Conservation (phyloP, 2,329 filamentous ascomycete species). For the Aspergillus aculeatus region DNA sequence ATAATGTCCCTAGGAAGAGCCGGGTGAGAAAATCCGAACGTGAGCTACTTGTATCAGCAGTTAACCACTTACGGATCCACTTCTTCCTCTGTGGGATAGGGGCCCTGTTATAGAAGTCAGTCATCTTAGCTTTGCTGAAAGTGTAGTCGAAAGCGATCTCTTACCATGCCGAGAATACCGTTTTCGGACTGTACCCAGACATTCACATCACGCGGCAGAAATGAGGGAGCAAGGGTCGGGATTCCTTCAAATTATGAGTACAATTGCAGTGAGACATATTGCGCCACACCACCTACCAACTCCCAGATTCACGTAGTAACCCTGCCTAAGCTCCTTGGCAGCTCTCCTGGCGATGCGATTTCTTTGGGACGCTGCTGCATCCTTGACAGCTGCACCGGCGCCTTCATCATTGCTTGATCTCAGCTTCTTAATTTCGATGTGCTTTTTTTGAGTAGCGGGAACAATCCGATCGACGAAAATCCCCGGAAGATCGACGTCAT, state of each 20-base stretch:
- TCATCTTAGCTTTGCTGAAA: not conserved
- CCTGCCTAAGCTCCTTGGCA: slow-evolving; percentile 73
- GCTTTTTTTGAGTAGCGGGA: slow-evolving; percentile 68
- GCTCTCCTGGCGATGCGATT: slow-evolving; percentile 71
- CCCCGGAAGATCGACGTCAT: slow-evolving; percentile 74
- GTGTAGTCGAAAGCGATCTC: not conserved
- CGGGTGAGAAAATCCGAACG: not conserved
- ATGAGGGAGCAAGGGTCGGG: slow-evolving; percentile 78
- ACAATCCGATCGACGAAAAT: slow-evolving; percentile 83
- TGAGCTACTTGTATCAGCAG: not conserved
- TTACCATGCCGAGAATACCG: slow-evolving; percentile 71
- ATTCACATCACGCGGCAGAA: slow-evolving; percentile 64
- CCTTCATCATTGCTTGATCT: slow-evolving; percentile 43
- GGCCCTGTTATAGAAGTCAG: slow-evolving; percentile 46
- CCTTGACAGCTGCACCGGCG: slow-evolving; percentile 35
- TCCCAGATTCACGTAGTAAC: slow-evolving; percentile 37
- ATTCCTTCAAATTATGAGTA: slow-evolving; percentile 55
- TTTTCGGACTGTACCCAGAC: slow-evolving; percentile 89
- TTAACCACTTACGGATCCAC: slow-evolving; percentile 57
- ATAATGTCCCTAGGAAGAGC: slow-evolving; percentile 61
- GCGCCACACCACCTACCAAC: slow-evolving; percentile 26
- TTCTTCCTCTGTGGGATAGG: slow-evolving; percentile 70
- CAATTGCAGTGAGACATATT: not conserved
- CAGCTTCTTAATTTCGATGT: slow-evolving; percentile 68
- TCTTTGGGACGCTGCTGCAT: slow-evolving; percentile 39